phyloP scores from a whole-genome alignment of 306 rosid genomes.

The Oemleria cerasiformis region DNA sequence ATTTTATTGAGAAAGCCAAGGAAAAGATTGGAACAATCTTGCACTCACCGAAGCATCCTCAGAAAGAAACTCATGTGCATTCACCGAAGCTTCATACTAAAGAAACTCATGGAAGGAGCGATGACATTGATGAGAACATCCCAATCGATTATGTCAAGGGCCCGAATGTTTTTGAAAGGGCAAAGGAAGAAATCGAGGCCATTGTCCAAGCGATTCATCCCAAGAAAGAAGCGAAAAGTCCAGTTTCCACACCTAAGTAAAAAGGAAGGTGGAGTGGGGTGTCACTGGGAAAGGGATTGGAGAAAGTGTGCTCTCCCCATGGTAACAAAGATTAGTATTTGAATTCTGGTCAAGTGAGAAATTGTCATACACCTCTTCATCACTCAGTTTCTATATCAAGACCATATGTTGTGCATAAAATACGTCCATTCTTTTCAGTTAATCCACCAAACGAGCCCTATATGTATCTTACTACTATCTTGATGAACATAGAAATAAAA shows the following conservation, averaged over 20 bases:
- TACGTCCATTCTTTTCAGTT: neutral
- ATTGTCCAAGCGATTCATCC: conserved; percentile 51
- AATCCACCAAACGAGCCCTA: neutral
- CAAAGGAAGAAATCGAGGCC: conserved; percentile 77
- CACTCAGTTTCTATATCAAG: neutral
- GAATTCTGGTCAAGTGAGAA: neutral
- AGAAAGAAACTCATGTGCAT: conserved; percentile 34
- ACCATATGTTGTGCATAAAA: neutral
- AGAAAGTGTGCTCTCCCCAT: conserved; percentile 18
- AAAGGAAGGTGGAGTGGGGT: conserved; percentile 24
- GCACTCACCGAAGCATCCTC: conserved; percentile 42
- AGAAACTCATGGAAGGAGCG: conserved; percentile 64
- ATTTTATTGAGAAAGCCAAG: conserved; percentile 42
- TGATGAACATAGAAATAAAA: neutral
- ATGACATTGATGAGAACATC: conserved; percentile 57
- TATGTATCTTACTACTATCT: neutral
- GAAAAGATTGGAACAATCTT: conserved; percentile 44
- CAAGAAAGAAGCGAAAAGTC: conserved; percentile 36
- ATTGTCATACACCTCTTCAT: neutral
- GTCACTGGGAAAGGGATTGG: conserved; percentile 12
- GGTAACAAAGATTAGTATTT: conserved; percentile 15
- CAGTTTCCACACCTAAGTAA: conserved; percentile 15
- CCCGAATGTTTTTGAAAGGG: conserved; percentile 58
- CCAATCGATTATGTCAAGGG: conserved; percentile 53
- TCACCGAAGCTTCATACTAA: conserved; percentile 43